Conservation (phyloP, 2,329 filamentous ascomycete species). For the Cladosporium colombiae region DNA sequence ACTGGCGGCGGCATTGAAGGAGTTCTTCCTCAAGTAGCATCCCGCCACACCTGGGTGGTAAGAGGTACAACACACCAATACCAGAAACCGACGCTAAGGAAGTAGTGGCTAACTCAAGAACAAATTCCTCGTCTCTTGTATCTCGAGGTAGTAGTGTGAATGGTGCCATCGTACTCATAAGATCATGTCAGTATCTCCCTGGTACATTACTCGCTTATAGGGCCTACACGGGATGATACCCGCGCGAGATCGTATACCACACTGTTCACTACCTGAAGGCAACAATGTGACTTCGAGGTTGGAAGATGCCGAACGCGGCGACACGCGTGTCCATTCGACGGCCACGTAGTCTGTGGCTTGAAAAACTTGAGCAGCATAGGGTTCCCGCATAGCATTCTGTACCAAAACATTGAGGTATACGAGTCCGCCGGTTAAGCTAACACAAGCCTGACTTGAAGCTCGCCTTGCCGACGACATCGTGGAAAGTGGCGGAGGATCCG, state of each 20-base stretch:
- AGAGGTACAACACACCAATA: no score
- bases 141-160: no score
- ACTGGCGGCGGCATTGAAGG: conserved; percentile 31
- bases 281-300: background rate
- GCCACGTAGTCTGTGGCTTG: background rate
- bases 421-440: background rate
- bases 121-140: no score
- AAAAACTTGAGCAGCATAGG: background rate
- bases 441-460: conserved; percentile 2
- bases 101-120: background rate
- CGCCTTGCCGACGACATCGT: background rate
- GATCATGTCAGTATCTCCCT: no score
- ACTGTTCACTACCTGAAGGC: no score
- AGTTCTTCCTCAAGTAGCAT: conserved; percentile 28
- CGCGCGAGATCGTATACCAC: no score
- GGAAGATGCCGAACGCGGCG: background rate
- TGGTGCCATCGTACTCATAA: no score
- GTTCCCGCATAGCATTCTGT: background rate
- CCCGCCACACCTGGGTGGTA: background rate
- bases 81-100: background rate
- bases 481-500: background rate
- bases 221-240: no score
- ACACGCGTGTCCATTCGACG: background rate
- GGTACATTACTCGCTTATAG: no score
- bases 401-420: background rate